phyloP scores from a whole-genome alignment of 495 filamentous ascomycete species.

The Hyaloscypha bicolor region DNA sequence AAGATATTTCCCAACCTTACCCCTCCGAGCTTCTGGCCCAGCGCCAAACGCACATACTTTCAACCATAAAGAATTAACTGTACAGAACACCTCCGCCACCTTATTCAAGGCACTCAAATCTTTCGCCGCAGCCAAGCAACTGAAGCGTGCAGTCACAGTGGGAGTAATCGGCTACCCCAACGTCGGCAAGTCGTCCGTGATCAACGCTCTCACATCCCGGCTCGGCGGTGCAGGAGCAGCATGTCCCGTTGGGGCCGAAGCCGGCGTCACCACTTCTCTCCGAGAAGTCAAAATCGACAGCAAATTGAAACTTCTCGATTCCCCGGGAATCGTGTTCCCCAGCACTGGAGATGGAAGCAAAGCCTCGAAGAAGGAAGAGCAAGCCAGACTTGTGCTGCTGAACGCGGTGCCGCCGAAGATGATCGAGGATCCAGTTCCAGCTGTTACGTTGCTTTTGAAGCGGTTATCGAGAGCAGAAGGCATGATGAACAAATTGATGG shows the following conservation, averaged over 20 bases:
- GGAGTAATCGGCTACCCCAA: conserved; percentile 97
- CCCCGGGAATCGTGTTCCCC: conserved; percentile 94
- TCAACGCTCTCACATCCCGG: conserved; percentile 87
- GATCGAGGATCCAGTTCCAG: conserved; percentile 87
- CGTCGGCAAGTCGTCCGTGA: conserved; percentile 95
- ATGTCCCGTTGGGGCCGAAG: conserved; percentile 89
- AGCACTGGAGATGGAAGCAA: conserved; percentile 50
- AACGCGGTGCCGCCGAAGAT: conserved; percentile 93
- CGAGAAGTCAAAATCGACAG: conserved; percentile 92
- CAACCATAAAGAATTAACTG: conserved; percentile 86
- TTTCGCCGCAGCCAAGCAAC: conserved; percentile 78
- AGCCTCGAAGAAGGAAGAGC: conserved; percentile 67
- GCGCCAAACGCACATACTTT: conserved; percentile 87
- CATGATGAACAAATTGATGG: conserved; percentile 72
- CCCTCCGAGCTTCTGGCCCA: conserved; percentile 81
- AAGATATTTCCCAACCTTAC: conserved; percentile 90
- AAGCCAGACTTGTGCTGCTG: conserved; percentile 83
- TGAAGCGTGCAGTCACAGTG: conserved; percentile 88
- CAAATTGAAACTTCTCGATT: conserved; percentile 92
- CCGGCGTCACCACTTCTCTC: conserved; percentile 87
- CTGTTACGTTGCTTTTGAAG: conserved; percentile 78
- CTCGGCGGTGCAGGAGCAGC: conserved; percentile 68
- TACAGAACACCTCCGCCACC: conserved; percentile 81
- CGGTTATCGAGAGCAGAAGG: conserved; percentile 72
- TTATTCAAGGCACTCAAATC: conserved; percentile 92